Conservation (phyloP, 176 grass and related monocot species). For the Puccinellia tenuiflora region DNA sequence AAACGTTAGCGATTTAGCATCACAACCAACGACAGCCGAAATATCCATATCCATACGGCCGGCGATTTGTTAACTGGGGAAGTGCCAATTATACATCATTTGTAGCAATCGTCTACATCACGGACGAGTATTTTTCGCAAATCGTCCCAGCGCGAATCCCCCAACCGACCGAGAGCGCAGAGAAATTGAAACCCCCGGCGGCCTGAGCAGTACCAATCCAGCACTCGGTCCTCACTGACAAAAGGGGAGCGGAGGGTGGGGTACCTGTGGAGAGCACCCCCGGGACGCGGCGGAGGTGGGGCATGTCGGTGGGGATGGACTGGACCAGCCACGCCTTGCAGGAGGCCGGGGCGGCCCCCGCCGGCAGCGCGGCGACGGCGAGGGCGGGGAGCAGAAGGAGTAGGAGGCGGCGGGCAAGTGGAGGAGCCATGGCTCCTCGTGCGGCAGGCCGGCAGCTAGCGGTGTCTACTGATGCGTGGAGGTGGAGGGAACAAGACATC, state of each 20-base stretch:
- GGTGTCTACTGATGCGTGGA: background rate
- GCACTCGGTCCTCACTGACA: too few relatives aligned
- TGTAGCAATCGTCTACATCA: too few relatives aligned
- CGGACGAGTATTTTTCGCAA: too few relatives aligned
- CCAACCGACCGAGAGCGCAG: too few relatives aligned
- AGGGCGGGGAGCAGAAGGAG: background rate
- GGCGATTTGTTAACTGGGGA: too few relatives aligned
- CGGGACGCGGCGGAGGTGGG: conserved; percentile 63
- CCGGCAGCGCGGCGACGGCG: background rate
- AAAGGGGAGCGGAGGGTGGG: background rate
- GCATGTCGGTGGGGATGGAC: conserved; percentile 97
- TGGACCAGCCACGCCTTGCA: conserved; percentile 96
- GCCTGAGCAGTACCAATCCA: too few relatives aligned
- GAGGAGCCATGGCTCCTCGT: conserved; percentile 3
- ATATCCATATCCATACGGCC: too few relatives aligned
- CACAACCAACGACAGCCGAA: too few relatives aligned
- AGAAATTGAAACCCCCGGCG: too few relatives aligned
- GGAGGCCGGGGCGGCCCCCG: background rate
- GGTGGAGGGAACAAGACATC: background rate
- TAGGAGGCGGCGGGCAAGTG: background rate
- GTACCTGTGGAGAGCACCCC: conserved; percentile 84
- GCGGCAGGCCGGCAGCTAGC: background rate
- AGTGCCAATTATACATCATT: too few relatives aligned
- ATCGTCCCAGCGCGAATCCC: too few relatives aligned
- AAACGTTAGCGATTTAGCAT: background rate